Percentiles rank a stretch among this genome's conserved stretches.
phyloP scores from a whole-genome alignment of 2,329 filamentous ascomycete species.

The Phialophora expanda region DNA sequence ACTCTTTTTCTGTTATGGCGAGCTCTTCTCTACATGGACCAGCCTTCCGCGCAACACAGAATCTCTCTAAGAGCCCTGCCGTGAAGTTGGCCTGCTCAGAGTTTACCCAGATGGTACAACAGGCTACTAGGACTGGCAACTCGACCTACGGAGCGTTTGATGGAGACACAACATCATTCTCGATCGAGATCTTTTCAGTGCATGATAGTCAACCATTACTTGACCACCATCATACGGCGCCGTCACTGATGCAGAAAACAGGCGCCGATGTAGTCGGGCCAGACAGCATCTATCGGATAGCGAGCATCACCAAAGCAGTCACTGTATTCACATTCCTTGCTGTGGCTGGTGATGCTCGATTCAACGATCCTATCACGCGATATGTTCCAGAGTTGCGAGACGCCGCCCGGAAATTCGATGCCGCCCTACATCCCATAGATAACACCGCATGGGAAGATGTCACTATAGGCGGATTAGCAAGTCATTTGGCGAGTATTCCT shows the following conservation, averaged over 20 bases:
- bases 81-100: not conserved
- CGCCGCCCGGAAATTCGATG: not conserved
- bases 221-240: slow-evolving; percentile 43
- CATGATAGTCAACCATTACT: slow-evolving; percentile 40
- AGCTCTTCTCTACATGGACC: slow-evolving; percentile 10
- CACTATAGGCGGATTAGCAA: slow-evolving; percentile 54
- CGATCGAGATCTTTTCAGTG: slow-evolving; percentile 49
- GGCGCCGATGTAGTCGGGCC: slow-evolving; percentile 22
- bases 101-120: not conserved
- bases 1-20: not conserved
- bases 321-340: slow-evolving; percentile 47
- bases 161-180: slow-evolving; percentile 44
- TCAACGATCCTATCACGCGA: slow-evolving; percentile 49
- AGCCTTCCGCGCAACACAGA: slow-evolving; percentile 1
- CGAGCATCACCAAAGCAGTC: slow-evolving; percentile 50
- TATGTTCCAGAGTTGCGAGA: slow-evolving; percentile 49
- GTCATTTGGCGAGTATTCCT: slow-evolving; percentile 45
- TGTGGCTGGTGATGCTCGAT: slow-evolving; percentile 44
- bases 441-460: slow-evolving; percentile 55
- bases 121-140: not conserved
- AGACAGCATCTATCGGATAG: slow-evolving; percentile 42
- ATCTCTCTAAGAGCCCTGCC: not conserved
- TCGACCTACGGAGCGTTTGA: slow-evolving; percentile 7
- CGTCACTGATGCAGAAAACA: slow-evolving; percentile 20
- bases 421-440: slow-evolving; percentile 12